Base-by-base conservation (phyloP, 805 yeast genomes). In the Starmerella kuoi region DNA sequence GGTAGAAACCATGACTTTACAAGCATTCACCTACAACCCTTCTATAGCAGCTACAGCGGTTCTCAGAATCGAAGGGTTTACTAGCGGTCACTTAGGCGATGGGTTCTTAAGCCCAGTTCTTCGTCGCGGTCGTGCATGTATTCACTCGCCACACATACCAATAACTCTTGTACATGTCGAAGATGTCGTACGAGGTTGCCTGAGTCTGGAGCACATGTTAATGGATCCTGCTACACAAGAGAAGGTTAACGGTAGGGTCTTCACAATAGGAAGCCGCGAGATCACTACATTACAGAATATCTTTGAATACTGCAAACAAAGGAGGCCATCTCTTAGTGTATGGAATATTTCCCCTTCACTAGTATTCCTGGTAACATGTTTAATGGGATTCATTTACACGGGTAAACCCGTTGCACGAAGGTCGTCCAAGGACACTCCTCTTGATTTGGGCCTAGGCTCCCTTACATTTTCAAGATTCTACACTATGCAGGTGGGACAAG, bases 181-280 rank as follows among this genome's bases (percentile, higher is more conserved):
- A 43, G 61, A 57, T 37, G 50, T 57, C 45, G 58, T 67, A 58
- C 41, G 72, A 64, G 41, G 70, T 58, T 49, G 70, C 66, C 21
- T 73, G 61, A 51, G 69, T 58, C 44, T 53, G 11, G 60, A 55
- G 40, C 43, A 47, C 31, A 38, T 37, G 32, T 48, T 54, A 21
- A 39, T 47, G 20, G 56, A 55, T 39, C 56, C 56, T 19, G 40
- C 36, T 2, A 45, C 57, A 2, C 44, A 44, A 8, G 31, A 15
- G 2, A 15, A 38, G 19, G 44, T 37, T 40, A 20, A 31, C 21
- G 49, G 51, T 18, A 19, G 36, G 11, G 35, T 41, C 28, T 54
- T 49, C 39, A 44, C 53, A 3, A 41, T 57, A 2, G 48, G 48
- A 15, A 48, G 51, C 15, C 32, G 35, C 14, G 49, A 49, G 36